Conservation (phyloP, 768 basidiomycete genomes). For the Tricholomella constricta region DNA sequence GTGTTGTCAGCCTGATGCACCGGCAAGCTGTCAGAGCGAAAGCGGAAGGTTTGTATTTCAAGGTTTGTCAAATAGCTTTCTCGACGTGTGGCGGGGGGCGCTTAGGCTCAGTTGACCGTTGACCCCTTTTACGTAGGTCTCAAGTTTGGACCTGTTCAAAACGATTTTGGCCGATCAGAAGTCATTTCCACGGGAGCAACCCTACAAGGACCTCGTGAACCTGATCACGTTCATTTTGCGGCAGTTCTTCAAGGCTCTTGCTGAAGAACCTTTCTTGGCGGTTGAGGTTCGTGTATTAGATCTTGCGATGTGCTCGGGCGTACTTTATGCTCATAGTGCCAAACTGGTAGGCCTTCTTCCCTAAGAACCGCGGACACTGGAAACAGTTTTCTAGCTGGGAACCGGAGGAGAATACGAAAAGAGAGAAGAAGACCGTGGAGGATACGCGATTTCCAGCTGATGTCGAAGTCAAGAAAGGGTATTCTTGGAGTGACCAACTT, state of each 20-base stretch:
- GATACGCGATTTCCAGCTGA: constrained; percentile 61
- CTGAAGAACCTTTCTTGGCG: constrained; percentile 82
- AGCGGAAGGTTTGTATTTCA: constrained; percentile 95
- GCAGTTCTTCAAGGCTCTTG: constrained; percentile 91
- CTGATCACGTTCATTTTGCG: constrained; percentile 87
- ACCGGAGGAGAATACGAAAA: constrained; percentile 47
- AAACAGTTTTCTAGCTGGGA: constrained; percentile 83
- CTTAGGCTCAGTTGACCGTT: constrained; percentile 14
- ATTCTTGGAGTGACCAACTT: constrained; percentile 87
- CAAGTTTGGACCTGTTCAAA: constrained; percentile 87
- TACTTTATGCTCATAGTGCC: not conserved
- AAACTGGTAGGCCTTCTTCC: constrained; percentile 74
- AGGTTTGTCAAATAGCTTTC: constrained; percentile 50
- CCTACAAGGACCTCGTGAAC: constrained; percentile 80
- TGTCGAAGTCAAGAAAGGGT: constrained; percentile 82
- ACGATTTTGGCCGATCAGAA: constrained; percentile 80
- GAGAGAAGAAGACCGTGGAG: constrained; percentile 37
- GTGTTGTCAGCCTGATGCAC: constrained; percentile 87
- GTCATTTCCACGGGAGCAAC: constrained; percentile 74
- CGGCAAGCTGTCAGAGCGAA: constrained; percentile 89
- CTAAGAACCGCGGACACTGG: constrained; percentile 86
- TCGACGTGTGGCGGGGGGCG: constrained; percentile 22
- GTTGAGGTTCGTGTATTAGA: constrained; percentile 66
- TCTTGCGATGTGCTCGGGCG: not conserved
- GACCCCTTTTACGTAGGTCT: constrained; percentile 59